Evolutionary conservation across 1,139 yeast genomes (phyloP), one percentile per base, ranked within the genome.

Genomic region (Dujonia santamariae): DNA sequence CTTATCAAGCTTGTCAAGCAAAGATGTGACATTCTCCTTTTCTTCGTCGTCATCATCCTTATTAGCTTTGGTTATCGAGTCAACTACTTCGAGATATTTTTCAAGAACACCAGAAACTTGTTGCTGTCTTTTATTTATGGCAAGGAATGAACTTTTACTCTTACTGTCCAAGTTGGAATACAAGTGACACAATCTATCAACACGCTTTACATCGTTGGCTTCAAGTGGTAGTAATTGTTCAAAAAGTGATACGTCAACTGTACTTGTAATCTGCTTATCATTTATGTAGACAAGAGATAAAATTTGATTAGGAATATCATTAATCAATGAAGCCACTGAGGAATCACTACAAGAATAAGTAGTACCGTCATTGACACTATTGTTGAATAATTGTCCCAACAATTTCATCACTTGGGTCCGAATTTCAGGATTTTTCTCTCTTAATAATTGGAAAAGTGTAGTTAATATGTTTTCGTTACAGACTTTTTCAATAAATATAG

Each of bases 211-310:
- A 0, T 63, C 42, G 37, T 73, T 72, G 29, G 72, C 67, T 18
- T 64, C 62, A 26, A 77, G 61, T 0, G 95, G 86, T 12, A 85
- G 53, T 2, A 88, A 48, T 37, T 72, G 67, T 37, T 80, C 86
- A 47, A 80, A 73, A 6, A 87, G 48, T 1, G 73, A 63, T 3
- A 61, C 44, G 51, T 88, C 96, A 13, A 86, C 84, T 16, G 74
- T 62, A n/a, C 80, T 72, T 38, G 81, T 85, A 35, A 87, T 80
- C 14, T 67, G 67, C 37, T 63, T 70, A 47, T 85, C 90, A 53
- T 87, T 86, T 42, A 88, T 83, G 50, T 85, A 88, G 28, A 84
- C 68, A 35, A 87, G 68, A 14, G 80, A 77, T 36, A 88, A 59
- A 1, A 88, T 57, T 25, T 72, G 72, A 34, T 79, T 76, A 2